These are phyloP conservation scores for Chaetothyriales sp. DNA, from an alignment of 2,329 filamentous ascomycete species.

Conservation along the genomic window DNA sequence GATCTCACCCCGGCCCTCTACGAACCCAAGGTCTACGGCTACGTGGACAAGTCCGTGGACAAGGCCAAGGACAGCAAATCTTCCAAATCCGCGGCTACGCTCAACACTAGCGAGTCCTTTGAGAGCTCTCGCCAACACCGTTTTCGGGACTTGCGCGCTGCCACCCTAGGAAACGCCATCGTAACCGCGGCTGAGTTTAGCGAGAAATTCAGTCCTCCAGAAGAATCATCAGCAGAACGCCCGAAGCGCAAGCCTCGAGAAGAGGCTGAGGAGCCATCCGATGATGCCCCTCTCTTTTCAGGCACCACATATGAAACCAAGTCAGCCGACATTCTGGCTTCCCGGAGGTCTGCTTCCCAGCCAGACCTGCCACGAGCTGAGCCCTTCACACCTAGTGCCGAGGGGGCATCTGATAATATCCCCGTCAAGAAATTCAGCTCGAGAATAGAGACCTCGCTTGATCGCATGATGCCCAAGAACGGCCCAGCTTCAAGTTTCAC, in stretches of 20 bases:
- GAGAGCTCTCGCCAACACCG: constrained; percentile 10
- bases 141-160: constrained; percentile 8
- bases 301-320: constrained; percentile 15
- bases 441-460: constrained; percentile 10
- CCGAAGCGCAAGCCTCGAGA: not conserved
- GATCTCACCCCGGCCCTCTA: constrained; percentile 17
- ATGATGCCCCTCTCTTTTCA: constrained; percentile 15
- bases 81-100: not conserved
- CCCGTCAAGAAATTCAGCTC: not conserved
- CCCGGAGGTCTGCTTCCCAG: not conserved
- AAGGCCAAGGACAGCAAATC: not conserved
- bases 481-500: not conserved
- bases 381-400: not conserved
- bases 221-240: not conserved
- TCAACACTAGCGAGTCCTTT: not conserved
- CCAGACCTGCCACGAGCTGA: not conserved
- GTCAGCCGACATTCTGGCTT: constrained; percentile 5
- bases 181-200: constrained; percentile 15
- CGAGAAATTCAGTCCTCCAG: constrained; percentile 2
- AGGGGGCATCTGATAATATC: not conserved
- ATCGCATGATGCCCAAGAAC: constrained; percentile 4
- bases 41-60: constrained; percentile 5
- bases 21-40: constrained; percentile 14
- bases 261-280: not conserved
- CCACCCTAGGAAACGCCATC: constrained; percentile 15